A percentile compares a stretch with the other conserved stretches of the same genome.
Conservation (phyloP, 495 filamentous ascomycete genomes). For the Penicillium chermesinum region DNA sequence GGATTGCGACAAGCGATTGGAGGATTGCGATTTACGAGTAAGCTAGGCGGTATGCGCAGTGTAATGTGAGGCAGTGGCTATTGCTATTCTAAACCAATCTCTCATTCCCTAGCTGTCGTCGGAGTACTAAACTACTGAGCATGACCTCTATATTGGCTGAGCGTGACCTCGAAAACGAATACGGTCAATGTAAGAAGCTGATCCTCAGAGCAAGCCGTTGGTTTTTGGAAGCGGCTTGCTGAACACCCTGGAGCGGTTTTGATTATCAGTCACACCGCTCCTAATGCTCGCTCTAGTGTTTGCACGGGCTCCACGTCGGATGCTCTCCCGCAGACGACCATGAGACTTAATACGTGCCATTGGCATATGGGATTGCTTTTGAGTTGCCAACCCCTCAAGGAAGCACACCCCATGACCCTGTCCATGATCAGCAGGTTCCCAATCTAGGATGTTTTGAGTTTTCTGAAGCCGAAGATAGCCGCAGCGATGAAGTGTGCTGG, state of each 20-base stretch:
- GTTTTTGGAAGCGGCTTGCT: too few species aligned
- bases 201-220: too few species aligned
- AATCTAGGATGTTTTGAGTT: conserved; percentile 4
- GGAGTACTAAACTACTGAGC: too few species aligned
- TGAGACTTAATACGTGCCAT: too few species aligned
- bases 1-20: neutral
- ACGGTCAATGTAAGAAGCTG: too few species aligned
- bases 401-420: conserved; percentile 16
- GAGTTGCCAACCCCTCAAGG: conserved; percentile 16
- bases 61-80: neutral
- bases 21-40: neutral
- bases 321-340: conserved; percentile 16
- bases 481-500: conserved; percentile 6
- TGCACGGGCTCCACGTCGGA: conserved; percentile 13
- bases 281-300: too few species aligned
- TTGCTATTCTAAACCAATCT: too few species aligned
- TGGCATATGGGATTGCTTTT: conserved; percentile 27
- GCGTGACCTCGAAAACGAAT: too few species aligned
- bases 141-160: too few species aligned
- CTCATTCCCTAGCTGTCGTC: too few species aligned
- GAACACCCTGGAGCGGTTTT: too few species aligned
- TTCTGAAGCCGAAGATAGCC: conserved; percentile 11
- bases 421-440: conserved; percentile 21
- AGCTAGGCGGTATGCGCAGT: neutral
- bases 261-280: too few species aligned